Conservation (phyloP, 495 filamentous ascomycete species). For the Viridothelium virens region DNA sequence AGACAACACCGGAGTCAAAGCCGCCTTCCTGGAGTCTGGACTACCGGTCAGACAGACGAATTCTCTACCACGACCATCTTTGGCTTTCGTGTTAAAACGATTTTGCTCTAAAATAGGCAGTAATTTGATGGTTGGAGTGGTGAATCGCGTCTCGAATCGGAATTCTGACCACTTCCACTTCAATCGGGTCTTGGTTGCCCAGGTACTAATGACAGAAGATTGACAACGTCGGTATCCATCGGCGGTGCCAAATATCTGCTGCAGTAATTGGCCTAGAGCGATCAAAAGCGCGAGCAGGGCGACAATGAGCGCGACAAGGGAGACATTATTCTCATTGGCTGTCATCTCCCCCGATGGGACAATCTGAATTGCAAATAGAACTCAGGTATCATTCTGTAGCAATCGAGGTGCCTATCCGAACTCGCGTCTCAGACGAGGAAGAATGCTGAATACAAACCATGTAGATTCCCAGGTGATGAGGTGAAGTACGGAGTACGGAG, state of each 20-base stretch:
- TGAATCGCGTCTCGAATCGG: background rate
- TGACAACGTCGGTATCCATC: constrained; percentile 4
- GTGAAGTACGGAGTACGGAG: no score
- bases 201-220: background rate
- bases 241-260: constrained; percentile 7
- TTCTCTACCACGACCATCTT: constrained; percentile 2
- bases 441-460: no score
- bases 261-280: constrained; percentile 3
- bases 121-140: background rate
- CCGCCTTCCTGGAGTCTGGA: background rate
- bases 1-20: background rate
- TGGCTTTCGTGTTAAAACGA: background rate
- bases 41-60: constrained; percentile 1
- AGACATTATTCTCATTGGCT: background rate
- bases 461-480: no score
- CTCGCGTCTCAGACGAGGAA: no score
- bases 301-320: constrained; percentile 3
- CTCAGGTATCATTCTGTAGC: no score
- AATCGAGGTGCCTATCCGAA: no score
- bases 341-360: background rate
- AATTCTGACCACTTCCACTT: background rate
- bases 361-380: no score
- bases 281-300: constrained; percentile 5
- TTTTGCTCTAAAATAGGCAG: background rate
- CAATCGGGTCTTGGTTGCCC: background rate